Conservation (phyloP, 352 stramenopile species). For the Aphanomyces invadans region DNA sequence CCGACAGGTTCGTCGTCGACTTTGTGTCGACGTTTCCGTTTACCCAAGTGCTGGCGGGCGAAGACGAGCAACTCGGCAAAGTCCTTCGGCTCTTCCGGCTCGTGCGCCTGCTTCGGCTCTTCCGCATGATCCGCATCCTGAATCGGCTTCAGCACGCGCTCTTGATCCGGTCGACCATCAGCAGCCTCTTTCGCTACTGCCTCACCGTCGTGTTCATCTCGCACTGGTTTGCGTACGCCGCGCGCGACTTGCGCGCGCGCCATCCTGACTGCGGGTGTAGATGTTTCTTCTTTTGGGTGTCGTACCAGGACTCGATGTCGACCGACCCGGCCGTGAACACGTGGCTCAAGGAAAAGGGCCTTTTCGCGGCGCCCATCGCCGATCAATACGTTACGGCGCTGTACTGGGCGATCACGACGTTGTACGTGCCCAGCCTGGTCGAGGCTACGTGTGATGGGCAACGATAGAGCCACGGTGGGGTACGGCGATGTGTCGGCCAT, state of each 20-base stretch:
- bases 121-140: slow-evolving; percentile 62
- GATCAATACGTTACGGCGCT: slow-evolving; percentile 60
- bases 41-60: slow-evolving; percentile 38
- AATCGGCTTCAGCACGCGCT: slow-evolving; percentile 56
- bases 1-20: slow-evolving; percentile 39
- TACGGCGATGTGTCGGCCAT: slow-evolving; percentile 30
- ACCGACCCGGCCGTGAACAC: slow-evolving; percentile 36
- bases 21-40: slow-evolving; percentile 56
- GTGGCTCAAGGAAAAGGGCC: slow-evolving; percentile 39
- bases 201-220: slow-evolving; percentile 62
- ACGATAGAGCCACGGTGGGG: slow-evolving; percentile 8
- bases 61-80: slow-evolving; percentile 31
- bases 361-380: slow-evolving; percentile 38
- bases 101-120: slow-evolving; percentile 47
- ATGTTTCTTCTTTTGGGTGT: slow-evolving; percentile 23
- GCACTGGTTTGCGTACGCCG: slow-evolving; percentile 63
- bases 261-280: no score
- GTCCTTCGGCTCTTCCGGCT: slow-evolving; percentile 52
- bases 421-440: slow-evolving; percentile 32
- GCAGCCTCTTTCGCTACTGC: slow-evolving; percentile 53
- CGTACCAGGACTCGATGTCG: slow-evolving; percentile 17
- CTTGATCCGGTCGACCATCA: slow-evolving; percentile 65
- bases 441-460: neutral
- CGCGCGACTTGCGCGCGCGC: no score
- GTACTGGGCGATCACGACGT: slow-evolving; percentile 64